Evolutionary conservation across 805 yeast genomes (phyloP), one percentile per base, ranked within the genome.

Genomic region (Kuraishia hungarica): DNA sequence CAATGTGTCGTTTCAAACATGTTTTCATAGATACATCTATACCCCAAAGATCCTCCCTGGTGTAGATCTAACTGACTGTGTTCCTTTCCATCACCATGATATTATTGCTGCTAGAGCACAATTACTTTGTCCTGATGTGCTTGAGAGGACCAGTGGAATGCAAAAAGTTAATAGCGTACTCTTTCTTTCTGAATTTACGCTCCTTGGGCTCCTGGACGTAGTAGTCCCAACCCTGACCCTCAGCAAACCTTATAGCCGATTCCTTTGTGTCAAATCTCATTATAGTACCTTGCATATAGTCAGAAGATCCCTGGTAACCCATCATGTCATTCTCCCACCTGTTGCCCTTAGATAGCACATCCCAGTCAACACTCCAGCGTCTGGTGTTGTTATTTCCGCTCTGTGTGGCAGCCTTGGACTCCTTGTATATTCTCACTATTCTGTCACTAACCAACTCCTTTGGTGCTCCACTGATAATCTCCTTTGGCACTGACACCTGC

Each of bases 251-350:
- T 57, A 86, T 74, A 39, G 96, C 96, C 48, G 88, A 80, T 51
- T 89, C 93, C 70, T 81, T 84, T 53, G 84, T 74, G 64, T 83
- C 86, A 67, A 89, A 89, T 67, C 83, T 83, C 76, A 89, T 70
- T 66, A 80, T 80, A 8, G 93, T 85, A 19, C 86, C 90, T 72
- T 88, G 87, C 87, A 89, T 85, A 71, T 83, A 84, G 68, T 89
- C 96, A 43, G 87, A 81, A 50, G 87, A 76, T 51, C 88, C 80
- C 64, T 87, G 92, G 75, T 87, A 89, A 24, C 96, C 96, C 70
- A 89, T 89, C 67, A 89, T 75, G 67, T 87, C 93, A 70, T 89
- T 89, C 67, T 89, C 96, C 96, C 96, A 89, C 67, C 94, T 76
- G 74, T 89, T 83, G 22, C 87, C 89, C 64, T 84, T 82, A 50